Conservation (phyloP, 2,329 filamentous ascomycete genomes). For the Sporothrix brunneoviolacea region DNA sequence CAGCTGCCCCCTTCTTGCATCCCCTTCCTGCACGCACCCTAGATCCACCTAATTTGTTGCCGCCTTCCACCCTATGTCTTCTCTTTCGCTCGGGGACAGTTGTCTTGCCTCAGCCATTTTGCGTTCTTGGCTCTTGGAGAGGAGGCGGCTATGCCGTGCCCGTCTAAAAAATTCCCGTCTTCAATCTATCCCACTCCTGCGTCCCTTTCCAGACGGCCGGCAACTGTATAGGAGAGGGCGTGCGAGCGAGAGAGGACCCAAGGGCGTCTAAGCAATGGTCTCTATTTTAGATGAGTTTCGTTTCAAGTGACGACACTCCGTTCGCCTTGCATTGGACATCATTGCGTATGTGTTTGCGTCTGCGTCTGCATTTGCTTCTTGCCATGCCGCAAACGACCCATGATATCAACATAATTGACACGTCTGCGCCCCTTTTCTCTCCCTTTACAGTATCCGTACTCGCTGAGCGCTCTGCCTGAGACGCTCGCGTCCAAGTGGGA, state of each 20-base stretch:
- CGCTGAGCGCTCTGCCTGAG: slow-evolving; percentile 57
- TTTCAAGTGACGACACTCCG: slow-evolving; percentile 9
- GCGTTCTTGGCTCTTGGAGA: neutral
- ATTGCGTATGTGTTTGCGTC: neutral
- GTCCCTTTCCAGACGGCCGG: neutral
- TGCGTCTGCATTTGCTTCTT: neutral
- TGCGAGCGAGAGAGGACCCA: neutral
- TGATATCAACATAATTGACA: no score
- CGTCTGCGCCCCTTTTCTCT: neutral
- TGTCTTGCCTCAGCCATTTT: neutral
- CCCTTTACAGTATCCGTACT: slow-evolving; percentile 64
- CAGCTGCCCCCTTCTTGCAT: neutral
- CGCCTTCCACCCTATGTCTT: slow-evolving; percentile 2
- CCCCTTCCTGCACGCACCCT: neutral
- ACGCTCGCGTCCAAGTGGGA: slow-evolving; percentile 63
- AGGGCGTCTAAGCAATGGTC: neutral
- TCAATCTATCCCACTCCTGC: slow-evolving; percentile 1
- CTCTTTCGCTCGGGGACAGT: neutral
- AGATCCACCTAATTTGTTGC: slow-evolving; percentile 5
- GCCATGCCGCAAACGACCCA: no score
- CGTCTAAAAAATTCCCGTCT: neutral
- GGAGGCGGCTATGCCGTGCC: slow-evolving; percentile 3
- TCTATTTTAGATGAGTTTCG: slow-evolving; percentile 3
- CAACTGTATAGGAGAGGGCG: neutral
- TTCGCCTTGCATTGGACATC: neutral